Base-by-base conservation (phyloP, 2,329 filamentous ascomycete species). In the Ciborinia camelliae region DNA sequence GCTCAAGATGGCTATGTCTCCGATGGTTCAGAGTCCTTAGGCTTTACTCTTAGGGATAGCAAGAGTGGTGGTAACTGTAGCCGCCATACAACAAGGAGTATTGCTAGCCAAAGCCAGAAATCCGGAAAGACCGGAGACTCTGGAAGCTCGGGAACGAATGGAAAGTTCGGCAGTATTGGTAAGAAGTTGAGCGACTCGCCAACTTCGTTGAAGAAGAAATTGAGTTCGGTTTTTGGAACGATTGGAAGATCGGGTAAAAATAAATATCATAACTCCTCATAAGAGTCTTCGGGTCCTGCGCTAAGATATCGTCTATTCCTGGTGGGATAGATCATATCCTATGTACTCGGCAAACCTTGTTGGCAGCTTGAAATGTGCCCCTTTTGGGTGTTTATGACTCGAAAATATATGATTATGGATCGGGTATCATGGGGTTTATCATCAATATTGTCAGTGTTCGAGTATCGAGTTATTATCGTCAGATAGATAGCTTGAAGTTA, bases 221-320 rank as follows among this genome's bases (percentile, higher is more conserved):
- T 63, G 50, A 63, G 61, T 30, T 55, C 54, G 26, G 62, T 59
- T 23, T 64, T 64, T 32, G 62, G 62, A 23, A 50, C 43, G 3
- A 59, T 64, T 32, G 62, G 62, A 12, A 64, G 43, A 39, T 28
- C 62, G 7, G 62, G 43, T 23, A 52, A 43, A 10, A 47, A 47
- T 47, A 47, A 47, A 23, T 47, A 47, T 23, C 43, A 12, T 37
- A 2, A 47, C n/a, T n/a, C n/a, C 26, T 47, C 43, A 12, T 47
- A 23, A 26, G 43, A 26, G n/a, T n/a, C 28, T 23, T 26, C 9
- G 1, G 18, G 12, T 20, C 18, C 14, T 9, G 30, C 26, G 2
- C 20, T 47, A 12, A 9, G 4, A 23, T 26, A 26, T 26, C 30
- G 4, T 59, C 30, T 12, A 26, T 47, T 26, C n/a, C 43, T 47